Base-by-base conservation (phyloP, 2,329 filamentous ascomycete species). In the Xylariaceae sp. region DNA sequence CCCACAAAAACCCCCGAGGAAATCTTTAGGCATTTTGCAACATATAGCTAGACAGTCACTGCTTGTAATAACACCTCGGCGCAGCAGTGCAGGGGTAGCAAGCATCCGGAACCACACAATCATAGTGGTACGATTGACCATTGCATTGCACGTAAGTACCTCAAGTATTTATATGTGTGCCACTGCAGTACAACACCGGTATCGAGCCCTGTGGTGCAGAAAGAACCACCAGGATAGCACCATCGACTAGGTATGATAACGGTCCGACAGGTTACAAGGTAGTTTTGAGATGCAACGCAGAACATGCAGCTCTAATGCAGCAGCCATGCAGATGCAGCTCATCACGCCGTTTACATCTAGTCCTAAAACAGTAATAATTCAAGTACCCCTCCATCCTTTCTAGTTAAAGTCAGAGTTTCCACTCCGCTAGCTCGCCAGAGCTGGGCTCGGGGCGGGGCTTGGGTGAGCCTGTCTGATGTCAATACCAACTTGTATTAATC, bases 391-490 rank as follows among this genome's bases (percentile, higher is more conserved):
- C 37, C 17, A 40, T 23, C 19, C n/a, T 8, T 11, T 40, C 6
- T 23, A 11, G 6, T 14, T n/a, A 40, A 40, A 21, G 37, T 40
- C 12, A 6, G 6, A 7, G 19, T n/a, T 40, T 40, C 17, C 37
- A 23, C 16, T 40, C n/a, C 8, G n/a, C n/a, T n/a, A n/a, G n/a
- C n/a, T n/a, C n/a, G n/a, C n/a, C n/a, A n/a, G n/a, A n/a, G n/a
- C n/a, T n/a, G n/a, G n/a, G n/a, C n/a, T n/a, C 28, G 28, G 28
- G 12, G 6, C 28, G 28, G 12, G 12, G 6, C 12, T 31, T 31
- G 28, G 28, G 7, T 6, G 33, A n/a, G 33, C 31, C 2, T 39
- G 37, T 44, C 50, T 61, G 52, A 61, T 61, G 59, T 61, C 59
- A 56, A 45, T 34, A 17, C 51, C 44, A 41, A 52, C 21, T 5